A percentile compares a stretch with the other conserved stretches of the same genome.
Conservation (phyloP, 257 asterid genomes). For the Rhazya stricta region DNA sequence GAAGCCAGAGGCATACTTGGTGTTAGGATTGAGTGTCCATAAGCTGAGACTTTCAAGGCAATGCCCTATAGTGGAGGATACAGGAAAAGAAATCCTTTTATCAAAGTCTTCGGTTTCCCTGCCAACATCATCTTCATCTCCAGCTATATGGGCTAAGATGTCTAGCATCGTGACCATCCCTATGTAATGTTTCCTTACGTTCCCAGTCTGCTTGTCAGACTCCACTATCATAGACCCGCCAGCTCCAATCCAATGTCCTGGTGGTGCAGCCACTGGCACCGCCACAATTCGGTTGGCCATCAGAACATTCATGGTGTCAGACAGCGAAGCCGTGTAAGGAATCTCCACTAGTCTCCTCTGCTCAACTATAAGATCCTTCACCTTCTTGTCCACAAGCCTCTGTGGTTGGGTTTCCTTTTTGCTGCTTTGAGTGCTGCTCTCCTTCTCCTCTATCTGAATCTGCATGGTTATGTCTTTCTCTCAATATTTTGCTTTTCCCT, state of each 20-base stretch:
- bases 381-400: slow-evolving; percentile 48
- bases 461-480: slow-evolving; percentile 7
- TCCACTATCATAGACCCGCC: slow-evolving; percentile 96
- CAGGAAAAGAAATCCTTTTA: slow-evolving; percentile 60
- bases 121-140: slow-evolving; percentile 25
- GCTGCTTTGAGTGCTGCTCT: neutral
- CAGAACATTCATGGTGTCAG: slow-evolving; percentile 69
- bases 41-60: slow-evolving; percentile 84
- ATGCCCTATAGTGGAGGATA: slow-evolving; percentile 81
- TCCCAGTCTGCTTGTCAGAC: slow-evolving; percentile 83
- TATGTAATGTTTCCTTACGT: slow-evolving; percentile 80
- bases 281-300: slow-evolving; percentile 63
- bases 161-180: slow-evolving; percentile 94
- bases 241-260: slow-evolving; percentile 98
- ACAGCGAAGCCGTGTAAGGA: slow-evolving; percentile 78
- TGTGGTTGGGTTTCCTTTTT: slow-evolving; percentile 10
- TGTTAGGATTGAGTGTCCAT: slow-evolving; percentile 76
- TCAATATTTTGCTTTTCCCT: neutral
- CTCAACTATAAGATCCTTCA: slow-evolving; percentile 44
- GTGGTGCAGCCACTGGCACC: slow-evolving; percentile 94
- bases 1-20: slow-evolving; percentile 34
- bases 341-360: slow-evolving; percentile 72
- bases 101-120: slow-evolving; percentile 35
- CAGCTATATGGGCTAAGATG: slow-evolving; percentile 69
- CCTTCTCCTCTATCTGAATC: slow-evolving; percentile 3